Base-by-base conservation (phyloP, 371 early-diverging fungal species). In the Rhizopus arrhizus region DNA sequence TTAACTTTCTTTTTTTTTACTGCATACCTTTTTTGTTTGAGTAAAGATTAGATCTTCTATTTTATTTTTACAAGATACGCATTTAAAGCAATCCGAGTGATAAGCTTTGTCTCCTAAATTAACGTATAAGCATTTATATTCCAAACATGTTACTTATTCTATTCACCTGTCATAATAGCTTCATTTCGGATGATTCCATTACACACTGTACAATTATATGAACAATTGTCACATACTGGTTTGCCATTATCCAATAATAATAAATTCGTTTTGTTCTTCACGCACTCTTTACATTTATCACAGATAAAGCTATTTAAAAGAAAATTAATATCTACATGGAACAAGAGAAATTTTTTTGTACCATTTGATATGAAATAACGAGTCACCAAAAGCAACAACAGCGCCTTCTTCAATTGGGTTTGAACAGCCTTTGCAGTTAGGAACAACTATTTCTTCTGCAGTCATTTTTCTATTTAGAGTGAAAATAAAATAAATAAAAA, bases 51-150 rank as follows among this genome's bases (percentile, higher is more conserved):
- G 75, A 68, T 90, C 90, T 40, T 86, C 87, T 61, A 91, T 91
- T 61, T 81, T 84, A 48, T 84, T 73, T 59, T 81, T 74, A 66
- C 91, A 92, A 56, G 82, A 84, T 12, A 82, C 75, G 64, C 92
- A 94, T 9, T 87, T 78, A 66, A 94, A 94, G 63, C 93, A 94
- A 45, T 86, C 89, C n/a, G 87, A 86, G 58, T 94, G 94, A 65
- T 91, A 94, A n/a, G 92, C 87, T 46, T 89, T 91, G 43, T 91
- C 89, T 11, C 88, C 90, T 88, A 63, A 22, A 2, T 0, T 22
- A 22, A 22, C 22, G 2, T 22, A 22, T 22, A 22, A 22, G 22
- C 22, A 22, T 22, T 22, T 22, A 22, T 2, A 22, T 22, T 22
- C 22, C 22, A 22, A 22, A 2, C 22, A 22, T 22, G 22, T 22